Evolutionary conservation across 1,284 basidiomycete species (phyloP).

Genomic region (Austroboletus novae-zelandiae): DNA sequence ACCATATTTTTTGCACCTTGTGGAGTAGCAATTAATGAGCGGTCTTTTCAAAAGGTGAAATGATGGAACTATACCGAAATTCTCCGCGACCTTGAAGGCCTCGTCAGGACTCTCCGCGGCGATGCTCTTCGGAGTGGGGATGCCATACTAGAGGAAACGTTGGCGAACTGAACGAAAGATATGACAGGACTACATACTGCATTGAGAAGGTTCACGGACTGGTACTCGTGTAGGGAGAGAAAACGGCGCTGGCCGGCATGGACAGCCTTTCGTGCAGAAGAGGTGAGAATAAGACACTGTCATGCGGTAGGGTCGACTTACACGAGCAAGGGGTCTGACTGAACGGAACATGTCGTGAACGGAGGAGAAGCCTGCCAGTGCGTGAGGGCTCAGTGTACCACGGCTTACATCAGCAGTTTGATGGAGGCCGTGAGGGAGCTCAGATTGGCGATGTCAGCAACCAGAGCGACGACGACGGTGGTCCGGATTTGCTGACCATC

Average conservation of each 20-base stretch:
- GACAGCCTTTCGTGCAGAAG: constrained; percentile 42
- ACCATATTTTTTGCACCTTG: constrained; percentile 74
- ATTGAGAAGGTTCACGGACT: constrained; percentile 94
- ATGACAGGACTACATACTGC: constrained; percentile 52
- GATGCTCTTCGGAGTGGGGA: constrained; percentile 92
- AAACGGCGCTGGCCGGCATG: constrained; percentile 86
- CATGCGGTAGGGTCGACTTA: constrained; percentile 34
- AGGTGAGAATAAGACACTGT: not conserved
- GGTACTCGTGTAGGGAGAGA: constrained; percentile 98
- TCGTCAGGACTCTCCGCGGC: constrained; percentile 88
- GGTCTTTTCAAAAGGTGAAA: not conserved
- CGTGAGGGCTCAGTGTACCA: constrained; percentile 1
- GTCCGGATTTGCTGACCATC: constrained; percentile 35
- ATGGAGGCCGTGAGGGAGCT: not conserved
- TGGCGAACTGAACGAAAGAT: constrained; percentile 1
- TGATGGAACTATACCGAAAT: constrained; percentile 61
- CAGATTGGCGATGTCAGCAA: constrained; percentile 20
- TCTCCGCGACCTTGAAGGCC: constrained; percentile 85
- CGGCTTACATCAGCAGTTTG: constrained; percentile 25
- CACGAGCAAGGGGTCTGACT: constrained; percentile 59
- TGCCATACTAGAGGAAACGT: constrained; percentile 71
- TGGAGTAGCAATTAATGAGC: not conserved
- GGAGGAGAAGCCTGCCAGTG: constrained; percentile 20
- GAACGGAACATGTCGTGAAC: constrained; percentile 54
- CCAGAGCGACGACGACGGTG: constrained; percentile 79